Percentiles rank a stretch among this genome's conserved stretches.
Conservation (phyloP, 2,329 filamentous ascomycete species). For the Talaromyces islandicus region DNA sequence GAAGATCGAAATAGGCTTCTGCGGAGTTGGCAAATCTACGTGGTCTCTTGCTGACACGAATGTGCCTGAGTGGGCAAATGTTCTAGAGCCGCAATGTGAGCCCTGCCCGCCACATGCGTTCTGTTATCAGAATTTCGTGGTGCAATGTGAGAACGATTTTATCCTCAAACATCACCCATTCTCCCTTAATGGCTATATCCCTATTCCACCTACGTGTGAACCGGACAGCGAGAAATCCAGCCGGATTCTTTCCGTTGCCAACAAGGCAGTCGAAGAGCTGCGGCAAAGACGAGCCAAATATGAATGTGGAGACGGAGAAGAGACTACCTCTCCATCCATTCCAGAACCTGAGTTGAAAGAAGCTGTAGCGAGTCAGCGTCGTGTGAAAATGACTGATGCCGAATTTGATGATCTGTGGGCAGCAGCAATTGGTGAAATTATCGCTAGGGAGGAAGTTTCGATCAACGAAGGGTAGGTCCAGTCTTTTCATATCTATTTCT, state of each 20-base stretch:
- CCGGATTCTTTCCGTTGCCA: constrained; percentile 78
- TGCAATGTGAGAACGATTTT: constrained; percentile 80
- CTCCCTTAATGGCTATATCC: constrained; percentile 71
- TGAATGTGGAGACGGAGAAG: constrained; percentile 73
- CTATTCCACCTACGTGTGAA: constrained; percentile 85
- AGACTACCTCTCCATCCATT: constrained; percentile 59
- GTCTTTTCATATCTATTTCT: constrained; percentile 13
- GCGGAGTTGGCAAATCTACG: constrained; percentile 68
- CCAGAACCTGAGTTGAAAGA: constrained; percentile 67
- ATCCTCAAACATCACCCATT: constrained; percentile 79
- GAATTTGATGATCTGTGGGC: constrained; percentile 82
- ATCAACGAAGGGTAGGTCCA: constrained; percentile 54
- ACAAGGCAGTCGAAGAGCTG: constrained; percentile 80
- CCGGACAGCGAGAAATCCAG: constrained; percentile 89
- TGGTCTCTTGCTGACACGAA: constrained; percentile 54
- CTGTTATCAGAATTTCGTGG: constrained; percentile 72
- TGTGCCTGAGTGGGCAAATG: constrained; percentile 66
- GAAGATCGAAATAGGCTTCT: constrained; percentile 94
- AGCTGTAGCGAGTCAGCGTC: constrained; percentile 67
- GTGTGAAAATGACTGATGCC: constrained; percentile 73
- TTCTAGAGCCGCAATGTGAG: constrained; percentile 76
- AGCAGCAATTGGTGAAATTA: constrained; percentile 44
- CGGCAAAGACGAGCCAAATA: constrained; percentile 79
- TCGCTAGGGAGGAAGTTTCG: constrained; percentile 55
- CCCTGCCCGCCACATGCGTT: constrained; percentile 84